Evolutionary conservation across 2,329 filamentous ascomycete genomes (phyloP).

Genomic region (Akanthomyces lecanii): DNA sequence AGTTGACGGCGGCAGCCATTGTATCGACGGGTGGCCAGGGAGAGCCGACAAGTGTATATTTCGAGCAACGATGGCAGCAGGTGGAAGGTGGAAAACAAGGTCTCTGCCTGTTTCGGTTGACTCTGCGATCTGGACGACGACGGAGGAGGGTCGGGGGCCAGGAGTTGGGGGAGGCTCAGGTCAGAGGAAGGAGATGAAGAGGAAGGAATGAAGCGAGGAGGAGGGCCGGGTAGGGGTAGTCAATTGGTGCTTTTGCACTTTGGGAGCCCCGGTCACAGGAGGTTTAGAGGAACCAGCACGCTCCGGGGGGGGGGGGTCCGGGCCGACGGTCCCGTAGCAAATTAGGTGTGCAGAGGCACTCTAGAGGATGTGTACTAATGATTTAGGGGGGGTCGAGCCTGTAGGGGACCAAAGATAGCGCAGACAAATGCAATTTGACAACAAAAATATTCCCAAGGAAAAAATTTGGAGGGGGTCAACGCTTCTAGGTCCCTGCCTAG

Average conservation of each 20-base stretch:
- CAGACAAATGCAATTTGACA: background rate
- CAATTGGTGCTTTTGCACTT: background rate
- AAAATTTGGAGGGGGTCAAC: background rate
- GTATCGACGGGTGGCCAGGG: conserved; percentile 15
- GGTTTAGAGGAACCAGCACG: background rate
- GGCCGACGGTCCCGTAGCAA: background rate
- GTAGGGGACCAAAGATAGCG: background rate
- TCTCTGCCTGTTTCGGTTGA: background rate
- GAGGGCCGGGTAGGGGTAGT: conserved; percentile 5
- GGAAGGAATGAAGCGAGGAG: conserved; percentile 2
- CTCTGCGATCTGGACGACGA: background rate
- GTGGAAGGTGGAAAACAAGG: background rate
- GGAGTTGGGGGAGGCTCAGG: background rate
- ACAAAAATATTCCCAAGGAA: background rate
- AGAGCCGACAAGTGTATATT: background rate
- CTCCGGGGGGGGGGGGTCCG: background rate
- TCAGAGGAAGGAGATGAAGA: conserved; percentile 2
- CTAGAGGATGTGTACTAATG: background rate
- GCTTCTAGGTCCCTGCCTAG: background rate
- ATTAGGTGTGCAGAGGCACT: background rate
- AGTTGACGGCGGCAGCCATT: conserved; percentile 57
- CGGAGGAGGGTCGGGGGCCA: conserved; percentile 5
- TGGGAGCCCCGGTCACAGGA: background rate
- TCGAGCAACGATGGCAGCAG: background rate
- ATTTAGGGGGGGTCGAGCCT: background rate